A percentile compares a stretch with the other conserved stretches of the same genome.
Evolutionary conservation across 768 basidiomycete genomes (phyloP).

Genomic region (Lanmaoa rubissima): DNA sequence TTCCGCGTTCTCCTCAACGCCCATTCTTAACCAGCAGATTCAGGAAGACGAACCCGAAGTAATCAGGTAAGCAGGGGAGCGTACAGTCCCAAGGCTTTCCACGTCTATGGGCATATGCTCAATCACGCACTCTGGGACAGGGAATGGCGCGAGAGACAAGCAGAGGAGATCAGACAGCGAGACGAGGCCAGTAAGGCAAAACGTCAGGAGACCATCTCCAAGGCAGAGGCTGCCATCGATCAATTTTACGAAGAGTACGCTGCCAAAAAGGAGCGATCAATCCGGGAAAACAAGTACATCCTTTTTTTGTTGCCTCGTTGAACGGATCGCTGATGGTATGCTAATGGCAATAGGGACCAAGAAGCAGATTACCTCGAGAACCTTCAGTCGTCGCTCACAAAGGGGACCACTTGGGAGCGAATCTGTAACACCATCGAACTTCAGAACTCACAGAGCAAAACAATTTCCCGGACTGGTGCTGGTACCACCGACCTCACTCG

Average conservation of each 20-base stretch:
- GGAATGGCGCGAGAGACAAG: slow-evolving; percentile 86
- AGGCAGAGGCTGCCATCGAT: slow-evolving; percentile 85
- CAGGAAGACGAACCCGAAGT: slow-evolving; percentile 84
- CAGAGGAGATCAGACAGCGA: slow-evolving; percentile 75
- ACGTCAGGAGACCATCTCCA: slow-evolving; percentile 78
- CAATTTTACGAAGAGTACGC: slow-evolving; percentile 89
- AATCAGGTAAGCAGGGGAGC: slow-evolving; percentile 56
- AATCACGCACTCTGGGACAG: slow-evolving; percentile 37
- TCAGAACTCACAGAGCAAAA: slow-evolving; percentile 97
- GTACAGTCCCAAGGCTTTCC: not conserved
- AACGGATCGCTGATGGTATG: not conserved
- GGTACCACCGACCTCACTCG: slow-evolving; percentile 87
- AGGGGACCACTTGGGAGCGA: slow-evolving; percentile 95
- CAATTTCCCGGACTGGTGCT: slow-evolving; percentile 79
- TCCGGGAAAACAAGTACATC: slow-evolving; percentile 89
- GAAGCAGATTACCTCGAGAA: slow-evolving; percentile 76
- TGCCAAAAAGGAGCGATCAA: slow-evolving; percentile 83
- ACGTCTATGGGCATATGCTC: not conserved
- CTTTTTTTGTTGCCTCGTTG: not conserved
- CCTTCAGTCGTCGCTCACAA: slow-evolving; percentile 73
- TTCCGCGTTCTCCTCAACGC: slow-evolving; percentile 67
- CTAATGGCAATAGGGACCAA: slow-evolving; percentile 59
- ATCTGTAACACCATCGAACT: slow-evolving; percentile 85
- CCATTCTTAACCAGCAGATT: slow-evolving; percentile 64
- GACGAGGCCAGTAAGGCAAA: slow-evolving; percentile 77